These are phyloP conservation scores for Pontederia paniculata DNA, from an alignment of 176 grass and related monocot species.

Conservation along the genomic window DNA sequence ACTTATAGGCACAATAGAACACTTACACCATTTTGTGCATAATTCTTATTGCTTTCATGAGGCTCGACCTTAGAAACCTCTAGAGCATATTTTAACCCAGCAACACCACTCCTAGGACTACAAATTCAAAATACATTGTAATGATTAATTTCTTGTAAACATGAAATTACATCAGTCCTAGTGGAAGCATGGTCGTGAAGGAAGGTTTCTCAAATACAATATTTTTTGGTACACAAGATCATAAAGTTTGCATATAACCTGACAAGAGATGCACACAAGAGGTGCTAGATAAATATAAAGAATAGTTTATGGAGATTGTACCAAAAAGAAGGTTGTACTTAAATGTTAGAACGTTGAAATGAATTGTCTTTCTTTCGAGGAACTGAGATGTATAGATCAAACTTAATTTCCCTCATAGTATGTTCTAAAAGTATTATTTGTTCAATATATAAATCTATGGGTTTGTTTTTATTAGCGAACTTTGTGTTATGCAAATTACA, in stretches of 20 bases:
- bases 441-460: too few species aligned
- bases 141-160: slow-evolving; percentile 27
- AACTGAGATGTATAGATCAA: too few species aligned
- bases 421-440: too few species aligned
- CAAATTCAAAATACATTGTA: slow-evolving; percentile 73
- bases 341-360: too few species aligned
- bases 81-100: slow-evolving; percentile 87
- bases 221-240: slow-evolving; percentile 22
- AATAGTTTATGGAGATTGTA: too few species aligned
- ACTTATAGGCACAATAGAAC: slow-evolving; percentile 82
- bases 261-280: not conserved
- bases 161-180: slow-evolving; percentile 28
- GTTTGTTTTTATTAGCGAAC: too few species aligned
- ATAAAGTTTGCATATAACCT: slow-evolving; percentile 16
- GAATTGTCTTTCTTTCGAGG: too few species aligned
- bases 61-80: slow-evolving; percentile 92
- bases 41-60: slow-evolving; percentile 93
- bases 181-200: slow-evolving; percentile 9
- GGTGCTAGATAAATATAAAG: not conserved
- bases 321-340: too few species aligned
- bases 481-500: too few species aligned
- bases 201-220: slow-evolving; percentile 12
- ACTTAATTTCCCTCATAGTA: too few species aligned
- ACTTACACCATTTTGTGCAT: slow-evolving; percentile 96
- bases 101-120: slow-evolving; percentile 89